Percentiles rank a stretch among this genome's conserved stretches.
These are phyloP conservation scores for Pythium biforme DNA, from an alignment of 352 stramenopile genomes.

Conservation along the genomic window DNA sequence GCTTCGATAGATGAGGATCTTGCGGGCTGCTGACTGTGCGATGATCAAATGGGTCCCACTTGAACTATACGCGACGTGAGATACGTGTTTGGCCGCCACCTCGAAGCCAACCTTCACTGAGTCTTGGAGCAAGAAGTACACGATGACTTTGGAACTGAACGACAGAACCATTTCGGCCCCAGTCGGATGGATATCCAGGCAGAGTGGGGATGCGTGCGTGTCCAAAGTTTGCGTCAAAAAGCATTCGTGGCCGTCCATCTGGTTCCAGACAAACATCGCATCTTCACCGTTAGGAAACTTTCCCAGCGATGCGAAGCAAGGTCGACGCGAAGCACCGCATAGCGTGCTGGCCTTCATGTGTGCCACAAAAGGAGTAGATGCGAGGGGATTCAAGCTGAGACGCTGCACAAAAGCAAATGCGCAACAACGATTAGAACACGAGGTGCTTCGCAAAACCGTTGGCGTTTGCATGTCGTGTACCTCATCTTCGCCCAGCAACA, in stretches of 20 bases:
- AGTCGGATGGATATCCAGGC: constrained; percentile 57
- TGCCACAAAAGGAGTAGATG: constrained; percentile 45
- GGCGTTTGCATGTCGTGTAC: constrained; percentile 19
- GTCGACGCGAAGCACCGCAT: constrained; percentile 42
- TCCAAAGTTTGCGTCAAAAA: constrained; percentile 53
- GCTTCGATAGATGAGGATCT: constrained; percentile 52
- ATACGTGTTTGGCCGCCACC: constrained; percentile 57
- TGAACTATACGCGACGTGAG: constrained; percentile 57
- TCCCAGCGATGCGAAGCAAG: constrained; percentile 47
- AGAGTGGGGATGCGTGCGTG: constrained; percentile 34
- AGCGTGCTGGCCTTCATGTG: constrained; percentile 36
- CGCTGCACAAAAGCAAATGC: constrained; percentile 19
- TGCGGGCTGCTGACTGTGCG: constrained; percentile 38
- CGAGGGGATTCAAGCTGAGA: constrained; percentile 39
- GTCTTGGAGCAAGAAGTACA: constrained; percentile 67
- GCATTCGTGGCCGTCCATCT: constrained; percentile 57
- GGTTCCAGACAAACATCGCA: constrained; percentile 61
- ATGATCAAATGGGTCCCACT: constrained; percentile 52
- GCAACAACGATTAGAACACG: neutral
- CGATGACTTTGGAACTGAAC: constrained; percentile 51
- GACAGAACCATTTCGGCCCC: constrained; percentile 54
- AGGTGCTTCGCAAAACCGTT: neutral
- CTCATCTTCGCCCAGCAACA: constrained; percentile 68
- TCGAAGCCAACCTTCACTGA: constrained; percentile 62
- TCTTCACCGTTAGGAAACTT: constrained; percentile 38